A percentile compares a stretch with the other conserved stretches of the same genome.
phyloP scores from a whole-genome alignment of 805 yeast species.

The Citeromyces nyonsensis region DNA sequence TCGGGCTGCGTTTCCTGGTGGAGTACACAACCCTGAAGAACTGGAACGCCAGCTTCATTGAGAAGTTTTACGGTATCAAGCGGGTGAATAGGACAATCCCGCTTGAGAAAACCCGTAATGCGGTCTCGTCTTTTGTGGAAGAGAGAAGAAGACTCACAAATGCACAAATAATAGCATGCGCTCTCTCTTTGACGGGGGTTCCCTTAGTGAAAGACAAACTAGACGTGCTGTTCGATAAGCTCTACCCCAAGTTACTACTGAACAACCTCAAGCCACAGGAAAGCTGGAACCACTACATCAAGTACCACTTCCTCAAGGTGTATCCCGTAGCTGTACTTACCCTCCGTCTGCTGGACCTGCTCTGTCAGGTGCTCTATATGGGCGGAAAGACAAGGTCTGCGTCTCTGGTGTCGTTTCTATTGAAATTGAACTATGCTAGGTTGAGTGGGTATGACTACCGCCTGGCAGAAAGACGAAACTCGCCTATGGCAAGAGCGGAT shows the following conservation, averaged over 20 bases:
- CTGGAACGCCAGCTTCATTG: constrained; percentile 83
- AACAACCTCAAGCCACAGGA: constrained; percentile 21
- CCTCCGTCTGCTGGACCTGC: constrained; percentile 30
- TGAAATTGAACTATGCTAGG: constrained; percentile 53
- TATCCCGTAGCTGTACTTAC: constrained; percentile 46
- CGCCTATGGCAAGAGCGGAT: constrained; percentile 4
- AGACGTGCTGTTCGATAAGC: constrained; percentile 43
- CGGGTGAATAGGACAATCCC: constrained; percentile 22
- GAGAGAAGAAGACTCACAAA: constrained; percentile 32
- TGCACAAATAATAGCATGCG: constrained; percentile 35
- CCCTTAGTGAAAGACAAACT: constrained; percentile 62
- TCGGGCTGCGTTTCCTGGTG: constrained; percentile 40
- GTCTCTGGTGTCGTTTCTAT: constrained; percentile 39
- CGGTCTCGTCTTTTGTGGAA: constrained; percentile 19
- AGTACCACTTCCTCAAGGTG: constrained; percentile 30
- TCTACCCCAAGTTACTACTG: constrained; percentile 43
- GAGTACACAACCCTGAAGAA: constrained; percentile 56
- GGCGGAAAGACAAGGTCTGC: constrained; percentile 55
- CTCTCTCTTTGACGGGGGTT: constrained; percentile 44
- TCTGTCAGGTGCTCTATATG: constrained; percentile 47
- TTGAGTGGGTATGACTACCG: constrained; percentile 34
- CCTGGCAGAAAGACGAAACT: constrained; percentile 14
- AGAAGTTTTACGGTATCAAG: constrained; percentile 83
- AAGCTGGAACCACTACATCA: constrained; percentile 8
- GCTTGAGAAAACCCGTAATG: constrained; percentile 2